Percentiles rank a stretch among this genome's conserved stretches.
These are phyloP conservation scores for Ophiostoma sp. DNA, from an alignment of 2,329 filamentous ascomycete species.

Conservation along the genomic window DNA sequence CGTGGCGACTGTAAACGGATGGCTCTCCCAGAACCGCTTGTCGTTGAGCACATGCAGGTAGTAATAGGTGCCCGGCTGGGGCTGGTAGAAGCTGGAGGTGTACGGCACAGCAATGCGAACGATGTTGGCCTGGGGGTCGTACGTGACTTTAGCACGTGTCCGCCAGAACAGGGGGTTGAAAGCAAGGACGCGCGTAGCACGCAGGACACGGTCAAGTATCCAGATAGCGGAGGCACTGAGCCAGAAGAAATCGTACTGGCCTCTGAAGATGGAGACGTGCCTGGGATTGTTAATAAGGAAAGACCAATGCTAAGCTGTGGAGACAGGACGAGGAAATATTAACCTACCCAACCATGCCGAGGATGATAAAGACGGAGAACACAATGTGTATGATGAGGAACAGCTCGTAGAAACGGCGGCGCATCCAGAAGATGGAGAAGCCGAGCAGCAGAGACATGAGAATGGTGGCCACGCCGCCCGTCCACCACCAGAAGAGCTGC, in stretches of 20 bases:
- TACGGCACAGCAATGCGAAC: conserved; percentile 22
- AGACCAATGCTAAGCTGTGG: background rate
- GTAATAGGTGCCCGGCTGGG: conserved; percentile 41
- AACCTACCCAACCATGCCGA: conserved; percentile 30
- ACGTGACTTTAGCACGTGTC: conserved; percentile 17
- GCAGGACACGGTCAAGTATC: conserved; percentile 28
- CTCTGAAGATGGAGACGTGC: conserved; percentile 22
- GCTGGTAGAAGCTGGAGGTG: conserved; percentile 22
- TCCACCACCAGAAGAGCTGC: conserved; percentile 16
- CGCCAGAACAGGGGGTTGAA: conserved; percentile 21
- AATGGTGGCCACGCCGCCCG: conserved; percentile 34
- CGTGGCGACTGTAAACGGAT: conserved; percentile 44
- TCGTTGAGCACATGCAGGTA: conserved; percentile 42
- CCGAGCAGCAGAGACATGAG: conserved; percentile 43
- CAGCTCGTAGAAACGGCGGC: conserved; percentile 47
- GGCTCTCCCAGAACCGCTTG: conserved; percentile 43
- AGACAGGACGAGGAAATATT: background rate
- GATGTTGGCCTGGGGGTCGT: conserved; percentile 23
- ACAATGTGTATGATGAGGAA: conserved; percentile 43
- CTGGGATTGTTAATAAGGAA: background rate
- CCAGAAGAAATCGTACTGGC: conserved; percentile 25
- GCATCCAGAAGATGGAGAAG: conserved; percentile 48
- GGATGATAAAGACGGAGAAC: conserved; percentile 38
- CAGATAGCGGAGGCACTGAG: conserved; percentile 24
- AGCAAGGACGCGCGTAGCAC: conserved; percentile 28